Percentiles rank a stretch among this genome's conserved stretches.
These are phyloP conservation scores for Dioszegia crocea DNA, from an alignment of 768 basidiomycete species.

Conservation along the genomic window DNA sequence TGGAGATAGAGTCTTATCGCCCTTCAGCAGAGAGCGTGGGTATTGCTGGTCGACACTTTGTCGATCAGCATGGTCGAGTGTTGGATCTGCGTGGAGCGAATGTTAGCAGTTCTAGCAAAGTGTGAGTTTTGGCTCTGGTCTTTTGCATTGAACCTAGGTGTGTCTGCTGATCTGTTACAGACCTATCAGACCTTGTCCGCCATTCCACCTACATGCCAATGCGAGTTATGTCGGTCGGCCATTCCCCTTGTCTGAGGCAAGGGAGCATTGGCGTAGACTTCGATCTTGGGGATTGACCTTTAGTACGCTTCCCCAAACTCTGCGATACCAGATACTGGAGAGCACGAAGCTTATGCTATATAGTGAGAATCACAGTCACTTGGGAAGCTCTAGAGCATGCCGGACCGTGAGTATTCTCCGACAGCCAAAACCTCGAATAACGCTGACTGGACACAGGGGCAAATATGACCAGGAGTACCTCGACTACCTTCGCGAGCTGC, in stretches of 20 bases:
- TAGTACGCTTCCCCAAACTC: conserved; percentile 57
- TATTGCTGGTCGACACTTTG: conserved; percentile 71
- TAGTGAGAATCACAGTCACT: conserved; percentile 86
- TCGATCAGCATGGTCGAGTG: conserved; percentile 74
- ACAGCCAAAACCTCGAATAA: too few relatives aligned
- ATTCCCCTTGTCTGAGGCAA: conserved; percentile 84
- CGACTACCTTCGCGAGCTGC: conserved; percentile 65
- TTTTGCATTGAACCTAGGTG: neutral
- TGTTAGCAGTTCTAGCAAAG: conserved; percentile 75
- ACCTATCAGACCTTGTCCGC: conserved; percentile 16
- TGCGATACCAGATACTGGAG: too few relatives aligned
- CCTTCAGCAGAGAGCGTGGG: conserved; percentile 48
- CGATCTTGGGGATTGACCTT: conserved; percentile 84
- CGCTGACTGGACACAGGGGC: conserved; percentile 56
- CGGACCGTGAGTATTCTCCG: conserved; percentile 66
- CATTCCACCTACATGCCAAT: conserved; percentile 8
- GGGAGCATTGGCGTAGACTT: conserved; percentile 72
- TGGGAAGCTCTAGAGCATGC: conserved; percentile 97
- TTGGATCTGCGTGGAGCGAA: conserved; percentile 81
- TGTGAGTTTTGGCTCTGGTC: conserved; percentile 54
- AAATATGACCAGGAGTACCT: conserved; percentile 80
- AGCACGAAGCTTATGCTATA: neutral
- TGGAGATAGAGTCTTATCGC: conserved; percentile 4
- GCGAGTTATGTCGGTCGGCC: conserved; percentile 74
- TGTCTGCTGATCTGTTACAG: neutral